A percentile compares a stretch with the other conserved stretches of the same genome.
phyloP scores from a whole-genome alignment of 2,329 filamentous ascomycete genomes.

The Xylariaceae sp. region DNA sequence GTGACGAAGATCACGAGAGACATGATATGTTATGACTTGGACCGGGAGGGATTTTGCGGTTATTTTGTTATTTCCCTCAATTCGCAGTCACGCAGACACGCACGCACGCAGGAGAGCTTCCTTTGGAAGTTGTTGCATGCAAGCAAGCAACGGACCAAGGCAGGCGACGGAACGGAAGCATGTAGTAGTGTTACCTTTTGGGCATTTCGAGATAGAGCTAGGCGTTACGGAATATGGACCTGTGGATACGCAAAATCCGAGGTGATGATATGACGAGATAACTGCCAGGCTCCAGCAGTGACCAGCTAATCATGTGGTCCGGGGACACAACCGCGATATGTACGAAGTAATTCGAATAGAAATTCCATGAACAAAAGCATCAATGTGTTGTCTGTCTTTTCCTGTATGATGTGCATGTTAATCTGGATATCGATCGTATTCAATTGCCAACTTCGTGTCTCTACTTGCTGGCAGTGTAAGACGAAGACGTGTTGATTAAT shows the following conservation, averaged over 20 bases:
- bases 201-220: constrained; percentile 25
- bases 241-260: constrained; percentile 20
- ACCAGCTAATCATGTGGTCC: constrained; percentile 8
- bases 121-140: constrained; percentile 19
- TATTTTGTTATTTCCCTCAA: constrained; percentile 16
- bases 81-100: constrained; percentile 25
- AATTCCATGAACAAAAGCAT: constrained; percentile 13
- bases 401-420: no score
- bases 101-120: constrained; percentile 13
- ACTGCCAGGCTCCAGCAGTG: constrained; percentile 6
- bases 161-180: not conserved
- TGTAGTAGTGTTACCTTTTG: constrained; percentile 21
- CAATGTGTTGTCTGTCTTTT: not conserved
- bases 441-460: not conserved
- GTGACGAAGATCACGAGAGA: constrained; percentile 28
- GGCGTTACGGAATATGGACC: constrained; percentile 24
- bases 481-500: not conserved
- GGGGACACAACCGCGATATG: not conserved
- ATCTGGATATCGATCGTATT: not conserved
- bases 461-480: not conserved
- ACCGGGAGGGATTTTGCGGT: constrained; percentile 1
- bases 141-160: constrained; percentile 10
- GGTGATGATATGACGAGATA: constrained; percentile 24
- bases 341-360: constrained; percentile 21
- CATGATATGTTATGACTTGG: constrained; percentile 18